Evolutionary conservation across 306 rosid species (phyloP).

Genomic region (Castanospermum australe): DNA sequence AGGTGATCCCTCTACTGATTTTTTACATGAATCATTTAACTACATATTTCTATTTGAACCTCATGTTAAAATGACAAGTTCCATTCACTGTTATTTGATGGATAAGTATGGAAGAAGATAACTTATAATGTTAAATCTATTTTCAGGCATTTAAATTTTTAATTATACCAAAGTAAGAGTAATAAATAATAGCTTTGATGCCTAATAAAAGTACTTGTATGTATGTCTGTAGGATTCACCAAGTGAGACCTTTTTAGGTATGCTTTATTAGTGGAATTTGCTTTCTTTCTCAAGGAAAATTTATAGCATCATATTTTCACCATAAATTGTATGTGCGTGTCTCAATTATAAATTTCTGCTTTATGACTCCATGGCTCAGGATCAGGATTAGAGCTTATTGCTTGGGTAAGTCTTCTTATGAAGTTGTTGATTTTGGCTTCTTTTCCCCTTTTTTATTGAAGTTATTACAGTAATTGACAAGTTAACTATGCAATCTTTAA

Average conservation of each 20-base stretch:
- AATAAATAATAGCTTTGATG: constrained; percentile 7
- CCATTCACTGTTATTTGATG: constrained; percentile 59
- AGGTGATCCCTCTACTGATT: constrained; percentile 11
- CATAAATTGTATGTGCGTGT: neutral
- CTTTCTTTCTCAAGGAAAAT: constrained; percentile 62
- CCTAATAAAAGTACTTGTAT: neutral
- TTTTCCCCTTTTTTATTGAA: neutral
- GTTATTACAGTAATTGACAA: neutral
- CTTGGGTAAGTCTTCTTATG: constrained; percentile 44
- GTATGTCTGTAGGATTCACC: constrained; percentile 49
- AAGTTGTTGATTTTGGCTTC: neutral
- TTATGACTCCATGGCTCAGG: constrained; percentile 23
- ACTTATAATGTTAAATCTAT: constrained; percentile 52
- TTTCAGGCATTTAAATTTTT: neutral
- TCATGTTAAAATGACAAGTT: constrained; percentile 38
- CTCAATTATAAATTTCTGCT: constrained; percentile 11
- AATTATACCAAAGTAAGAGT: neutral
- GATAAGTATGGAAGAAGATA: constrained; percentile 69
- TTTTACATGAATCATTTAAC: constrained; percentile 3
- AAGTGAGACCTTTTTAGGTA: constrained; percentile 64
- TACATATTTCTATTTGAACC: neutral
- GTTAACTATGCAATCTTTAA: neutral
- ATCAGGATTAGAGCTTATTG: constrained; percentile 34
- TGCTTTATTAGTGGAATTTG: constrained; percentile 52
- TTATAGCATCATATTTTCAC: neutral